Percentiles rank a stretch among this genome's conserved stretches.
Conservation (phyloP, 768 basidiomycete species). For the Pleurotus cornucopiae region DNA sequence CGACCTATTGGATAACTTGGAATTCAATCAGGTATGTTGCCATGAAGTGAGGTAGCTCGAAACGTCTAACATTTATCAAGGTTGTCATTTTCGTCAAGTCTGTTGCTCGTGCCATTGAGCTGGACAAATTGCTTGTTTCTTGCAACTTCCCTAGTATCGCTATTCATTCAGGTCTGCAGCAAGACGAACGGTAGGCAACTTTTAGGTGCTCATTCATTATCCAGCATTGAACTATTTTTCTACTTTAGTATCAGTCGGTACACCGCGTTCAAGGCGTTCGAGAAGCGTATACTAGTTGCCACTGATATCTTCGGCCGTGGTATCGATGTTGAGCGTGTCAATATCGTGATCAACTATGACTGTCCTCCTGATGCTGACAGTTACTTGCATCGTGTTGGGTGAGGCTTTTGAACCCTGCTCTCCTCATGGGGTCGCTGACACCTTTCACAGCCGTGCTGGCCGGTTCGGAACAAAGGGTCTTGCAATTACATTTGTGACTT, state of each 20-base stretch:
- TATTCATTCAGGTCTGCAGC: conserved; percentile 91
- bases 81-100: conserved; percentile 99
- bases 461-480: conserved; percentile 99
- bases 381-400: conserved; percentile 98
- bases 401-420: conserved; percentile 19
- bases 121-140: conserved; percentile 92
- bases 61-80: conserved; percentile 33
- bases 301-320: conserved; percentile 99
- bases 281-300: conserved; percentile 97
- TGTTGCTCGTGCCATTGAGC: conserved; percentile 91
- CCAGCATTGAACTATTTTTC: conserved; percentile 9
- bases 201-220: background rate
- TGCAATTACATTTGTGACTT: conserved; percentile 94
- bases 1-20: conserved; percentile 89
- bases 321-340: conserved; percentile 99
- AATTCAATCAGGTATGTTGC: conserved; percentile 88
- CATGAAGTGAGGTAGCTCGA: background rate
- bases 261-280: conserved; percentile 98
- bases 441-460: conserved; percentile 78
- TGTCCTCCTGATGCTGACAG: conserved; percentile 96
- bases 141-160: conserved; percentile 99
- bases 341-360: conserved; percentile 99
- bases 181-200: conserved; percentile 85
- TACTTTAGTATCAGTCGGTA: conserved; percentile 80
- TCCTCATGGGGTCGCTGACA: background rate